phyloP scores from a whole-genome alignment of 345 rosid genomes.

The Balakata baccata region DNA sequence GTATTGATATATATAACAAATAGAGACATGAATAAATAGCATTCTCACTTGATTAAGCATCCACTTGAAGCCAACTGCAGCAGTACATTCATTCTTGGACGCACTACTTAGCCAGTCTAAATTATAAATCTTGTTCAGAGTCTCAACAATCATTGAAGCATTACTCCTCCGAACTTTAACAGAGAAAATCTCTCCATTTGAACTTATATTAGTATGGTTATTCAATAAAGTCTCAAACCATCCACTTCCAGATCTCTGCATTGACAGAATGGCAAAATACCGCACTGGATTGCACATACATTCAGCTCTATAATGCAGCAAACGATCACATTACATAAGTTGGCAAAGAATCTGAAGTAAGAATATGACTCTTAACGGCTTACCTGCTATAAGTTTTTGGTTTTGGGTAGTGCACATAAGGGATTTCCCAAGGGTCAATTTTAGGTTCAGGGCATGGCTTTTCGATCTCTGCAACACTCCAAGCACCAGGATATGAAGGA shows the following conservation, averaged over 20 bases:
- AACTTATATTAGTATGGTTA: constrained; percentile 92
- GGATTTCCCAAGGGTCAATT: constrained; percentile 88
- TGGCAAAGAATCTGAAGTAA: constrained; percentile 5
- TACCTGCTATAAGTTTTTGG: constrained; percentile 82
- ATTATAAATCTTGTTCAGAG: constrained; percentile 74
- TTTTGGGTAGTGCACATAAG: constrained; percentile 78
- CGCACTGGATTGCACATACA: constrained; percentile 87
- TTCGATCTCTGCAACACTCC: constrained; percentile 50
- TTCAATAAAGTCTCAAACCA: constrained; percentile 98
- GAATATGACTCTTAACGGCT: constrained; percentile 3
- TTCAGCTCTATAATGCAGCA: constrained; percentile 60
- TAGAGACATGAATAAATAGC: constrained; percentile 2
- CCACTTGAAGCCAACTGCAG: constrained; percentile 98
- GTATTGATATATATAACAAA: neutral
- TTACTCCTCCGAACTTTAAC: constrained; percentile 88
- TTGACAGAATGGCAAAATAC: constrained; percentile 89
- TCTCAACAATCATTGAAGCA: constrained; percentile 62
- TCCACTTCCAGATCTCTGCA: constrained; percentile 99
- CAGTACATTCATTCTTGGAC: constrained; percentile 95
- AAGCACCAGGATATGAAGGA: constrained; percentile 39
- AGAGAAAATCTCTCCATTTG: constrained; percentile 94
- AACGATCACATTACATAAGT: constrained; percentile 16
- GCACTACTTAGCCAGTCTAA: constrained; percentile 95
- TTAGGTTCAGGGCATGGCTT: constrained; percentile 72
- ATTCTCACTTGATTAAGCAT: constrained; percentile 93